Conservation (phyloP, 257 asterid genomes). For the Jacaranda mimosifolia region DNA sequence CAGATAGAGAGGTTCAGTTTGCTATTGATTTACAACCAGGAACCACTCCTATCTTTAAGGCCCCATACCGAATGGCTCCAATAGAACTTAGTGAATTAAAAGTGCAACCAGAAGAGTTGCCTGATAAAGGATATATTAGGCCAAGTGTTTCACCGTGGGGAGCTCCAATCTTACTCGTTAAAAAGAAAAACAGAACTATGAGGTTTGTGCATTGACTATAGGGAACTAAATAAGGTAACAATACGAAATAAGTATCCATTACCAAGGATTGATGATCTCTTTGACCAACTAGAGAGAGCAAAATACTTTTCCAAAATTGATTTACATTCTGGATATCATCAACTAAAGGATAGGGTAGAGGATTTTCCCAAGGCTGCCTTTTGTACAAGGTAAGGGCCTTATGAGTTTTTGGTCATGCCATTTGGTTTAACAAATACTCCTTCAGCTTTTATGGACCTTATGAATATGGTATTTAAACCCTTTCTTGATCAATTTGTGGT, state of each 20-base stretch:
- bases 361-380: background rate
- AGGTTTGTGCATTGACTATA: no score
- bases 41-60: background rate
- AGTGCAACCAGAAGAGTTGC: background rate
- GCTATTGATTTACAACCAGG: background rate
- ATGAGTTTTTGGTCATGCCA: background rate
- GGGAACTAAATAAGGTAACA: background rate
- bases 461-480: no score
- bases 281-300: background rate
- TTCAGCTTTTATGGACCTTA: no score
- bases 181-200: no score
- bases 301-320: background rate
- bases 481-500: no score
- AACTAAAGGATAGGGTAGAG: background rate
- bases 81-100: background rate
- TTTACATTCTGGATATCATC: background rate
- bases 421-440: no score
- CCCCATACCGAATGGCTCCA: background rate
- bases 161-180: background rate
- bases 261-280: slow-evolving; percentile 11
- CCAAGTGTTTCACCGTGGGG: background rate
- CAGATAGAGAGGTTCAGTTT: background rate
- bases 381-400: background rate
- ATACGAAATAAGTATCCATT: background rate
- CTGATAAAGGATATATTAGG: background rate